phyloP scores from a whole-genome alignment of 371 early-diverging fungal species.

The Umbelopsis sp. region DNA sequence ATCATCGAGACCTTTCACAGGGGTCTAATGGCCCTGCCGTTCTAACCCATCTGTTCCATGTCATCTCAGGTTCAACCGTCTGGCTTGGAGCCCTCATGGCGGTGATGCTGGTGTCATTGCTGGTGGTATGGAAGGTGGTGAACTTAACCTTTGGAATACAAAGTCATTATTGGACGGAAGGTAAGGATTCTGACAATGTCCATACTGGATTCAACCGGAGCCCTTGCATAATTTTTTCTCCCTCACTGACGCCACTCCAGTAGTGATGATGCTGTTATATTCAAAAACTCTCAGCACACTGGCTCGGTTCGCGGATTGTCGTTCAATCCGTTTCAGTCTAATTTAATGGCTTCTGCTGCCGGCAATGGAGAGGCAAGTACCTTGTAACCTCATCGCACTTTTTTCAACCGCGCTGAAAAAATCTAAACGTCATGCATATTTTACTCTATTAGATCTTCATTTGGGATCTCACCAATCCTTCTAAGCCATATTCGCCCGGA shows the following conservation, averaged over 20 bases:
- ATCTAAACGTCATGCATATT: neutral
- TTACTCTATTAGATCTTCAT: conserved; percentile 69
- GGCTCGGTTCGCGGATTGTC: conserved; percentile 93
- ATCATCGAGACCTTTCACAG: neutral
- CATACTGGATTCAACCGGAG: neutral
- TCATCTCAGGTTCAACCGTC: conserved; percentile 66
- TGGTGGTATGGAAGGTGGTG: conserved; percentile 95
- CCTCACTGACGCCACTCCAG: conserved; percentile 18
- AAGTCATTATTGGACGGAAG: conserved; percentile 67
- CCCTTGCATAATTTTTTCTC: neutral
- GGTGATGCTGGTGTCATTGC: conserved; percentile 83
- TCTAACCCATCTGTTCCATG: neutral
- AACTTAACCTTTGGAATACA: conserved; percentile 89
- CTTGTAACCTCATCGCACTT: neutral
- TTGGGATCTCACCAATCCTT: conserved; percentile 91
- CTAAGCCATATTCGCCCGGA: conserved; percentile 89
- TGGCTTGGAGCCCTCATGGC: conserved; percentile 80
- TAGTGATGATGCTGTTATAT: conserved; percentile 54
- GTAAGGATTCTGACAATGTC: conserved; percentile 31
- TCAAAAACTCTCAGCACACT: conserved; percentile 75
- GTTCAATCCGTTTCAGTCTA: conserved; percentile 87
- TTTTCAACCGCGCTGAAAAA: neutral
- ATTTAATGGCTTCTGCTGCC: conserved; percentile 90
- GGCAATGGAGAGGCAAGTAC: conserved; percentile 84
- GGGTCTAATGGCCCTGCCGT: neutral